Percentiles rank a stretch among this genome's conserved stretches.
Conservation (phyloP, 306 rosid genomes). For the Astragalus glycyphyllos region DNA sequence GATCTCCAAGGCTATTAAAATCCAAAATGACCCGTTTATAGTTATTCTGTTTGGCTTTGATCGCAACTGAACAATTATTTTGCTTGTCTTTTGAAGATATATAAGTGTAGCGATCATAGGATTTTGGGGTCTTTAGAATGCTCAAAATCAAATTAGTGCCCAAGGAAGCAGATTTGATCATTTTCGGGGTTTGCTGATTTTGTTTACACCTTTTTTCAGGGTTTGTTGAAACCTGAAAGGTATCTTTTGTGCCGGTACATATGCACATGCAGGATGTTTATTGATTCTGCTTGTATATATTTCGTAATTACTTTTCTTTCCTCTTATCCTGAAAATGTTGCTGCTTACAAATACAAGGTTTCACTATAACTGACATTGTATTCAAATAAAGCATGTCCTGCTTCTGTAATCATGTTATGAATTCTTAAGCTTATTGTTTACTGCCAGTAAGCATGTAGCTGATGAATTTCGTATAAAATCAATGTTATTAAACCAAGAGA, state of each 20-base stretch:
- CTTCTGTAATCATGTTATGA: neutral
- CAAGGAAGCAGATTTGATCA: neutral
- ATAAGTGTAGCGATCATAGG: slow-evolving; percentile 24
- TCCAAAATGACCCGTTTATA: neutral
- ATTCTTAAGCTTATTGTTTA: neutral
- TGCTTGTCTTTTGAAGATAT: slow-evolving; percentile 30
- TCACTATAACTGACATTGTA: neutral
- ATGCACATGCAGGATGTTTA: neutral
- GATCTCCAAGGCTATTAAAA: slow-evolving; percentile 39
- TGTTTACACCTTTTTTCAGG: neutral
- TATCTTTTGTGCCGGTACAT: neutral
- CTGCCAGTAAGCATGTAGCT: neutral
- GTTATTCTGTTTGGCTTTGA: slow-evolving; percentile 32
- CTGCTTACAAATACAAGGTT: neutral
- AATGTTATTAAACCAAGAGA: too few relatives aligned
- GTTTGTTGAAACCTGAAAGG: neutral
- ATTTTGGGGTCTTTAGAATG: slow-evolving; percentile 29
- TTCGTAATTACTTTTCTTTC: slow-evolving; percentile 16
- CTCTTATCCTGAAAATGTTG: neutral
- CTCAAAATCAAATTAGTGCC: slow-evolving; percentile 16
- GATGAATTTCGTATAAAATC: slow-evolving; percentile 3
- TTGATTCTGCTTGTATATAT: slow-evolving; percentile 6
- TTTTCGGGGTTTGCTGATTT: slow-evolving; percentile 15
- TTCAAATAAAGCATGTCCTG: neutral
- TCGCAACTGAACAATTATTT: slow-evolving; percentile 2